Conservation (phyloP, 352 stramenopile species). For the Phytopythium chamaehyphon region DNA sequence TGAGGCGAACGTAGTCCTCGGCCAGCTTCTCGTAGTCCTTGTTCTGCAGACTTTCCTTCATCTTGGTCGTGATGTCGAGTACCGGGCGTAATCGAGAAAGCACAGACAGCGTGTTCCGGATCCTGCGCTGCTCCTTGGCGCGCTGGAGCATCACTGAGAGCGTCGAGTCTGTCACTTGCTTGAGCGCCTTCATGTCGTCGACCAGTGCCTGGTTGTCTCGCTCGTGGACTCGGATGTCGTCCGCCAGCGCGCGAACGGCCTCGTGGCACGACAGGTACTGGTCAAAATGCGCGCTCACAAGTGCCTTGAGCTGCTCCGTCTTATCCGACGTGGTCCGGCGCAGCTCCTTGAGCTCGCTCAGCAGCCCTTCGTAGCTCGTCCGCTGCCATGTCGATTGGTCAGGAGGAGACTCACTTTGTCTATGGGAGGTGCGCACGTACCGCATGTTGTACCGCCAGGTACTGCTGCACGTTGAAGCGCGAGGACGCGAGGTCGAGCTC, state of each 20-base stretch:
- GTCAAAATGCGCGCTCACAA: slow-evolving; percentile 80
- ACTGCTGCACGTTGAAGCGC: slow-evolving; percentile 52
- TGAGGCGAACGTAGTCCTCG: slow-evolving; percentile 65
- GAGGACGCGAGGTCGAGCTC: slow-evolving; percentile 61
- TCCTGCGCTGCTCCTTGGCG: slow-evolving; percentile 68
- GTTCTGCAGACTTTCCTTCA: slow-evolving; percentile 58
- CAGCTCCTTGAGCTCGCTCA: slow-evolving; percentile 61
- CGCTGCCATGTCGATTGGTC: slow-evolving; percentile 21
- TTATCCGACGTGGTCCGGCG: slow-evolving; percentile 78
- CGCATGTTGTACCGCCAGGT: slow-evolving; percentile 59
- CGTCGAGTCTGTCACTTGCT: slow-evolving; percentile 54
- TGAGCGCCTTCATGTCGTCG: slow-evolving; percentile 51
- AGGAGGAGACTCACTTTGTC: too few relatives aligned
- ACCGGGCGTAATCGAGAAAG: slow-evolving; percentile 61
- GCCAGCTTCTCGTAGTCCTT: slow-evolving; percentile 73
- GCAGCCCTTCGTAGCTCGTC: slow-evolving; percentile 57
- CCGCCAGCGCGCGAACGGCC: slow-evolving; percentile 50
- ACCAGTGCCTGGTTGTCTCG: slow-evolving; percentile 51
- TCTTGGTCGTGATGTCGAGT: slow-evolving; percentile 71
- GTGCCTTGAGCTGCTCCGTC: slow-evolving; percentile 77
- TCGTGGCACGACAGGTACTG: slow-evolving; percentile 84
- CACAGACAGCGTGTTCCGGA: slow-evolving; percentile 70
- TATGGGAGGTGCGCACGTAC: too few relatives aligned
- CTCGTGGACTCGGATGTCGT: slow-evolving; percentile 62
- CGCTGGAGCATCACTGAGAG: slow-evolving; percentile 76